A percentile compares a stretch with the other conserved stretches of the same genome.
These are phyloP conservation scores for Eucalyptus curtisii DNA, from an alignment of 345 rosid genomes.

Conservation along the genomic window DNA sequence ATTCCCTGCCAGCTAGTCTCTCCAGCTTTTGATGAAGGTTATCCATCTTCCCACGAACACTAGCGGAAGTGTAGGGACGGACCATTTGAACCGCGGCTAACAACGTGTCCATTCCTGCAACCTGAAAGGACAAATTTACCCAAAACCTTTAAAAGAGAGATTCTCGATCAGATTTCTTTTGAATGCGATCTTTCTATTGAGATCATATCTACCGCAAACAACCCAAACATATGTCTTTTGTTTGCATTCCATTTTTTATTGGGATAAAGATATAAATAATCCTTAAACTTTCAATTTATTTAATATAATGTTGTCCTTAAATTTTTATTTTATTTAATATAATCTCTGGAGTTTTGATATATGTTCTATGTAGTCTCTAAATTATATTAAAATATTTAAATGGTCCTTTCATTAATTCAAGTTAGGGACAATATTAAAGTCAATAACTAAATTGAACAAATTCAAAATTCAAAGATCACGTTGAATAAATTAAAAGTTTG, in stretches of 20 bases:
- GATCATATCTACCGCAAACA: too few relatives aligned
- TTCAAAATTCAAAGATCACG: fast-evolving
- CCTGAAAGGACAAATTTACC: not conserved
- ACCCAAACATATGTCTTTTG: not conserved
- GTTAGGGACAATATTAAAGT: too few relatives aligned
- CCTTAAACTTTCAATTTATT: too few relatives aligned
- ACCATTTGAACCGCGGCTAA: fast-evolving
- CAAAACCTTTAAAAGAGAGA: too few relatives aligned
- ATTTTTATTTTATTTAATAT: too few relatives aligned
- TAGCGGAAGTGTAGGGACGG: fast-evolving
- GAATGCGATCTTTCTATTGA: too few relatives aligned
- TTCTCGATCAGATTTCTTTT: not conserved
- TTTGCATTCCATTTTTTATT: not conserved
- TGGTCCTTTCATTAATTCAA: too few relatives aligned
- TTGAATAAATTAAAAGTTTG: too few relatives aligned
- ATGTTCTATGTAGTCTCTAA: fast-evolving
- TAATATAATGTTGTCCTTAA: too few relatives aligned
- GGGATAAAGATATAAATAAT: too few relatives aligned
- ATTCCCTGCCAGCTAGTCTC: not conserved
- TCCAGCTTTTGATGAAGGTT: not conserved
- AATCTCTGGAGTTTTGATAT: fast-evolving
- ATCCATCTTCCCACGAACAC: not conserved
- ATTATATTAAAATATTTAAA: too few relatives aligned
- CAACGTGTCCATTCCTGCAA: not conserved
- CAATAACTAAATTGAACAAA: too few relatives aligned